These are phyloP conservation scores for Sabuloglossum arenarium DNA, from an alignment of 495 filamentous ascomycete genomes.

Conservation along the genomic window DNA sequence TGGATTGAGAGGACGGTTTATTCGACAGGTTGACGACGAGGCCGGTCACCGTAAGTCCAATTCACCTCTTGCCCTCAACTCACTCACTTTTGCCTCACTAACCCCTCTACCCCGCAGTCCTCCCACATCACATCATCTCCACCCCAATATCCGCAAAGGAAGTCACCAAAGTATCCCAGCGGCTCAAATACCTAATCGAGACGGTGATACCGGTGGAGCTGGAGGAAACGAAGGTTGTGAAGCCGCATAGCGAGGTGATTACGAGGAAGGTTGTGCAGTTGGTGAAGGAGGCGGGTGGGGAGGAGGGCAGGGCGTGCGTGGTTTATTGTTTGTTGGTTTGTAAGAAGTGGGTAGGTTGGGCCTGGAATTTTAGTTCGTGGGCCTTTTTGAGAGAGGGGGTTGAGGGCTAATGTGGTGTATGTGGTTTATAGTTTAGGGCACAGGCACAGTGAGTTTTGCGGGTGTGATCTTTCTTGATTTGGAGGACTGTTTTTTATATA, in stretches of 20 bases:
- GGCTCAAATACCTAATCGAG: slow-evolving; percentile 81
- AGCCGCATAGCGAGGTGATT: slow-evolving; percentile 65
- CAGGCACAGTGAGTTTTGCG: slow-evolving; percentile 30
- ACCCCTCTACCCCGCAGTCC: background rate
- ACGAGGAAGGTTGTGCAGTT: slow-evolving; percentile 57
- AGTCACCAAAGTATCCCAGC: slow-evolving; percentile 73
- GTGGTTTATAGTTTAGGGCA: slow-evolving; percentile 34
- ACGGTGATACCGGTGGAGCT: slow-evolving; percentile 75
- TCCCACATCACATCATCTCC: slow-evolving; percentile 20
- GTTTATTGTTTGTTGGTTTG: slow-evolving; percentile 75
- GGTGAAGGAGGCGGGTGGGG: slow-evolving; percentile 58
- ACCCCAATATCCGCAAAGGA: slow-evolving; percentile 43
- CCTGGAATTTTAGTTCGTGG: background rate
- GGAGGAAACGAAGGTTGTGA: slow-evolving; percentile 45
- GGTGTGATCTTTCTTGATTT: background rate
- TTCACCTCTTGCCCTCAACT: no score
- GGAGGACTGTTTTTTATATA: no score
- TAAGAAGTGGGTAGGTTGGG: slow-evolving; percentile 39
- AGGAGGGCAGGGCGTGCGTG: slow-evolving; percentile 55
- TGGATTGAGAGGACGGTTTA: no score
- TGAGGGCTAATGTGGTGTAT: background rate
- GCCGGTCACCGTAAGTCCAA: no score
- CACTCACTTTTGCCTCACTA: no score
- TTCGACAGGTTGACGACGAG: no score
- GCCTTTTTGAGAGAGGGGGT: background rate